A percentile compares a stretch with the other conserved stretches of the same genome.
phyloP scores from a whole-genome alignment of 106 monocot species.

The Alisma plantagoaquatica region DNA sequence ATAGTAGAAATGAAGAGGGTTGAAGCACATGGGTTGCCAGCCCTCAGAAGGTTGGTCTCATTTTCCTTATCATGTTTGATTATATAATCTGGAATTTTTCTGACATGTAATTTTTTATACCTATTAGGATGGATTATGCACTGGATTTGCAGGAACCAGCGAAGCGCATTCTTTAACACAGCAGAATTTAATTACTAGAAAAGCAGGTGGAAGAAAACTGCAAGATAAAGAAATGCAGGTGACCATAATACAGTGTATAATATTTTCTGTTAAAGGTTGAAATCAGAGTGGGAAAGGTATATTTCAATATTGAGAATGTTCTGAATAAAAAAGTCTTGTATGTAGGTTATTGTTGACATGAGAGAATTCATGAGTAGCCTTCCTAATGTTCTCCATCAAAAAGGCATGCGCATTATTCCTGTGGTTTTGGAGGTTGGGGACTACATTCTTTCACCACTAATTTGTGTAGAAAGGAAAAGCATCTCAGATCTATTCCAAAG shows the following conservation, averaged over 20 bases:
- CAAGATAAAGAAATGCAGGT: constrained; percentile 91
- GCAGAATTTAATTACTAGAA: constrained; percentile 75
- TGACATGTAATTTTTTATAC: neutral
- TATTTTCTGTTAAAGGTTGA: neutral
- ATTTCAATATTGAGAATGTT: no score
- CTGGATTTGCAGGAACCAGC: constrained; percentile 29
- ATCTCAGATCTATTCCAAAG: constrained; percentile 87
- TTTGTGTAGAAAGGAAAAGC: constrained; percentile 99
- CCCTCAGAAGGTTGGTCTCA: no score
- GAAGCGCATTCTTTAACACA: constrained; percentile 36
- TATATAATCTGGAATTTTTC: no score
- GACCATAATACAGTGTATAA: neutral
- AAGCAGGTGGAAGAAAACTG: constrained; percentile 80
- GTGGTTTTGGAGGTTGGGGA: constrained; percentile 91
- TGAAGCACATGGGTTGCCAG: no score
- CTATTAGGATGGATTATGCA: constrained; percentile 52
- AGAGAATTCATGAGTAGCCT: constrained; percentile 99
- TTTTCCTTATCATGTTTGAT: no score
- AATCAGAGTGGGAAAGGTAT: no score
- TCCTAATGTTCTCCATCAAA: constrained; percentile 96
- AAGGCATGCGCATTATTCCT: constrained; percentile 83
- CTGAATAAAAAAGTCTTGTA: no score
- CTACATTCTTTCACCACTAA: constrained; percentile 87
- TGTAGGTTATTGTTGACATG: constrained; percentile 96
- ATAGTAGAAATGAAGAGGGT: no score